Base-by-base conservation (phyloP, 345 rosid species). In the Hirschfeldia incana region DNA sequence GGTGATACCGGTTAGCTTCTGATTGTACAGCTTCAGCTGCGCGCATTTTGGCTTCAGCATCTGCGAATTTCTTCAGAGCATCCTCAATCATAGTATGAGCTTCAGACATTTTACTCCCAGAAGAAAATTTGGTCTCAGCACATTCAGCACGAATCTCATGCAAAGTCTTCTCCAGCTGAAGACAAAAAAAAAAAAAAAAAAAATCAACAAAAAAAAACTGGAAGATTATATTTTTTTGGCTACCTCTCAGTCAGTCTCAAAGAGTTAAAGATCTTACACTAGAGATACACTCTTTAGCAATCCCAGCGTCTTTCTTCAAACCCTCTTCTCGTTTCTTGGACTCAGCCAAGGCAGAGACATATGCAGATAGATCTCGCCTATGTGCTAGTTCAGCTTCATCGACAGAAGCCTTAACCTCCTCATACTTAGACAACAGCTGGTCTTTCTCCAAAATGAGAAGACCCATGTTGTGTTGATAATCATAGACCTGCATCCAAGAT, bases 391-490 rank as follows among this genome's bases (percentile, higher is more conserved):
- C 97, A 29, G 87, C 85, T 68, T 91, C 86, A 77, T 90, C 97
- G 10, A 87, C 84, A 75, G 97, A 85, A 10, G 91, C 84, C 72
- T 88, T 89, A 77, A 87, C 70, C 77, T 89, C 90, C 76, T 93
- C 98, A 6, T 84, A 82, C 69, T 85, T 89, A 21, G 88, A 75
- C 60, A 78, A 46, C 71, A 89, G 74, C 80, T 95, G 90, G 76
- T 93, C 90, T 61, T 85, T 90, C 75, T 91, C 98, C 88, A 91
- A 46, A 58, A 91, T 73, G 58, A 95, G 88, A 79, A 95, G 94
- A 67, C 98, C 98, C 98, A 95, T 93, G 58, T 90, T 94, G 83
- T 95, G 96, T 84, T 89, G 98, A 81, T 89, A 90, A 67, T 93
- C 98, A 88, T 84, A 91, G 68, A 91, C 84, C 98, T 94, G 51